Evolutionary conservation across 2,329 filamentous ascomycete species (phyloP), one percentile per base, ranked within the genome.

Genomic region (Cryphonectria radicalis): DNA sequence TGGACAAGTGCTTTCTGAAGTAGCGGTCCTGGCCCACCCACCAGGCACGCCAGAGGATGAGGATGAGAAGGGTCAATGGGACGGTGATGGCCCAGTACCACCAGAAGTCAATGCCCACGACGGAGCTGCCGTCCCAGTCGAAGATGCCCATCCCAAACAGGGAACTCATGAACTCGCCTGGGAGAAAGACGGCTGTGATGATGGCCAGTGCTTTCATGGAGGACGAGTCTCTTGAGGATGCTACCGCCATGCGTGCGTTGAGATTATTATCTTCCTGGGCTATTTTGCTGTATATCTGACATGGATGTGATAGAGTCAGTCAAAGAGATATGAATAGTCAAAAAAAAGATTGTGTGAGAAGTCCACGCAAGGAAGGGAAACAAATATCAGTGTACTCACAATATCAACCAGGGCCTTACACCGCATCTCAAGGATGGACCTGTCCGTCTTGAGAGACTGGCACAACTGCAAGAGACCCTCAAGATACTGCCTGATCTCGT

Each of bases 121-220:
- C 76, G 6, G 78, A 76, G 1, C 76, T 77, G 0, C 79, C 80
- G n/a, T 81, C 77, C 81, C 82, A 84, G 75, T 85, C 81, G 73
- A 85, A 85, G 80, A 85, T 84, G 63, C 82, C 82, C 77, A 84
- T 83, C 65, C 83, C 83, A 72, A 85, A 84, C 2, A 85, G 77
- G 8, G 82, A 83, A 37, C 81, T 81, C 50, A 85, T 81, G 73
- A 83, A 85, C 70, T 85, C 83, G 63, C 83, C 83, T 0, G 83
- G 83, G 4, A 85, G 79, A 74, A 85, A 85, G n/a, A 85, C 78
- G 19, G 83, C 83, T 0, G 83, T 85, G 68, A 85, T 84, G 40
- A 85, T 82, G 1, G 83, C 83, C 0, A 85, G 76, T 1, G 83
- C 83, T 60, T 85, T 85, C 82, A 85, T 85, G 0, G 83, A 84